Base-by-base conservation (phyloP, 306 rosid species). In the Boehmeria nivea region DNA sequence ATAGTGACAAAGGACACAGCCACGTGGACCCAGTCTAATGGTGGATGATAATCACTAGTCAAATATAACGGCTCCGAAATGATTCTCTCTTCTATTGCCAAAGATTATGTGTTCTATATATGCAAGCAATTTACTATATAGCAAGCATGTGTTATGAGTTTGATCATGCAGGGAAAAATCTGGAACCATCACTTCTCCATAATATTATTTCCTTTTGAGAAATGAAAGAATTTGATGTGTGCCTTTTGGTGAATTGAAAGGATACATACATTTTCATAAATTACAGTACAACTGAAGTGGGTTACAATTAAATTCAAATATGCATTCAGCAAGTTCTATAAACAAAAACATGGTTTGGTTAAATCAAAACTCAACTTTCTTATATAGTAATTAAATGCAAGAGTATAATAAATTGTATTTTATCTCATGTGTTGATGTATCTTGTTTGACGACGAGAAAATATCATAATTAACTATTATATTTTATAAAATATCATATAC, bases 21-120 rank as follows among this genome's bases (percentile, higher is more conserved):
- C 56, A 43, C 40, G 53, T 60, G 73, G 62, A 52, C 26, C 60
- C 57, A 60, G 34, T 43, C 15, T n/a, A 20, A 3, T 50, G 59
- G 58, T 43, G 57, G 43, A 21, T 38, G 37, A 33, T 43, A 55
- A 57, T 57, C 24, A 1, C 34, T 45, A 52, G 63, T 71, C 76
- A 71, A 71, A 59, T 9, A 65, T 37, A 64, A 59, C 59, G 47
- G 76, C 76, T 21, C 40, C 26, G 9, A 34, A 54, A 18, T 8
- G 22, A n/a, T 27, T 2, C 57, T 51, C 15, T 27, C 38, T 15
- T 27, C 38, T 27, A 28, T 51, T 45, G 23, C 20, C 2, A 28
- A 54, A 54, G 59, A 31, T 31, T 12, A 18, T 54, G 43, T 34
- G 34, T 31, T 31, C 8, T 10, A 31, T 31, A 31, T 31, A 31